Evolutionary conservation across 768 basidiomycete species (phyloP), one percentile per base, ranked within the genome.

Genomic region (Russula ochroleuca): DNA sequence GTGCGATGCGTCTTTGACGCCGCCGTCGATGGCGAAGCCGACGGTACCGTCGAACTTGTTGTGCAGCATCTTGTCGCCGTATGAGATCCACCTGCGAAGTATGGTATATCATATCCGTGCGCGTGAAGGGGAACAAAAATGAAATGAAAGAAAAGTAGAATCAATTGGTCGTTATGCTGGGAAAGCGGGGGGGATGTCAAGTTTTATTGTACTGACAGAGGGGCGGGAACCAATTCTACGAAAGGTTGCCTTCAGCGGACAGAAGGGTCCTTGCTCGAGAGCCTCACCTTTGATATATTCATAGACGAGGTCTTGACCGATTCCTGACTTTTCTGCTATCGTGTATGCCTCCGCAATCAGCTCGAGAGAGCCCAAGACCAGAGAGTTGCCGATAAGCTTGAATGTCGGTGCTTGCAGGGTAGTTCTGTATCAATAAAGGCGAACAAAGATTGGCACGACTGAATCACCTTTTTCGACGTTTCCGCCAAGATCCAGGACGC

Each of bases 21-120:
- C 94, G n/a, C 90, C 90, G 51, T 90, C 86, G 54, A 94, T 83
- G 14, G 85, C 77, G 72, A 96, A 94, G 15, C 92, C 94, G 19
- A 75, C 77, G 10, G 80, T 77, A 23, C 84, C 89, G 61, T 91
- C 87, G 70, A 94, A 95, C 38, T 82, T 77, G 74, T 92, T 86
- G 59, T 84, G 76, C 13, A 85, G 76, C 77, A 94, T 90, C 72
- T 85, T 86, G 28, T 84, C 79, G 23, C 83, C 82, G 72, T 90
- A 89, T 11, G 72, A 72, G 54, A 85, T 64, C 60, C 83, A 71
- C 53, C 85, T 87, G 63, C 37, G 25, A 35, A 15, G 15, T 15
- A 41, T 14, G 23, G 21, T 7, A 28, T n/a, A n/a, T n/a, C n/a
- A n/a, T n/a, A n/a, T n/a, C n/a, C 28, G 28, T 28, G 5, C 5